Evolutionary conservation across 495 filamentous ascomycete genomes (phyloP).

Genomic region (Pseudotulostoma volvatum): DNA sequence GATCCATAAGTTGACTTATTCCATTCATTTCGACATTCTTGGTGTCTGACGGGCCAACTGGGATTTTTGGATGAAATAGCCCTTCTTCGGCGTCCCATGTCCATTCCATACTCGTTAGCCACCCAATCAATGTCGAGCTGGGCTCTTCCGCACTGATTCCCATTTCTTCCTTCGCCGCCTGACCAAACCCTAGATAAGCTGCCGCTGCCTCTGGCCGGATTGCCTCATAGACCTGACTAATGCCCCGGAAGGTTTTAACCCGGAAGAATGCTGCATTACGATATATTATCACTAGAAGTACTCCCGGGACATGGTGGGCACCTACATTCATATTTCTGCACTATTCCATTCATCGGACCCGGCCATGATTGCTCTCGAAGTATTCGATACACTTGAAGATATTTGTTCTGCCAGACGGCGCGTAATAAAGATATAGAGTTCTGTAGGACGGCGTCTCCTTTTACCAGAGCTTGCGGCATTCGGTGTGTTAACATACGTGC

Average conservation of each 20-base stretch:
- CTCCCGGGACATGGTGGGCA: background rate
- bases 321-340: constrained; percentile 29
- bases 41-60: too few relatives aligned
- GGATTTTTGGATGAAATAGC: constrained; percentile 2
- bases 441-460: constrained; percentile 26
- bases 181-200: constrained; percentile 29
- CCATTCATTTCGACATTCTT: too few relatives aligned
- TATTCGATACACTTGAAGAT: constrained; percentile 26
- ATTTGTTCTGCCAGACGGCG: constrained; percentile 33
- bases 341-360: constrained; percentile 20
- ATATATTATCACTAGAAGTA: background rate
- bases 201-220: constrained; percentile 31
- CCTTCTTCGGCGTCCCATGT: constrained; percentile 22
- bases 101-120: constrained; percentile 30
- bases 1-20: too few relatives aligned
- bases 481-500: constrained; percentile 35
- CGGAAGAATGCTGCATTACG: constrained; percentile 24
- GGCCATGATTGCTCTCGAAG: constrained; percentile 30
- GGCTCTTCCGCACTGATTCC: constrained; percentile 16
- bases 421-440: constrained; percentile 30
- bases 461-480: constrained; percentile 22
- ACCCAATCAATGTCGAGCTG: constrained; percentile 17
- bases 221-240: constrained; percentile 33
- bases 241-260: constrained; percentile 29
- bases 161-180: constrained; percentile 1